These are phyloP conservation scores for Sinapis alba DNA, from an alignment of 441 rosid genomes.

Conservation along the genomic window DNA sequence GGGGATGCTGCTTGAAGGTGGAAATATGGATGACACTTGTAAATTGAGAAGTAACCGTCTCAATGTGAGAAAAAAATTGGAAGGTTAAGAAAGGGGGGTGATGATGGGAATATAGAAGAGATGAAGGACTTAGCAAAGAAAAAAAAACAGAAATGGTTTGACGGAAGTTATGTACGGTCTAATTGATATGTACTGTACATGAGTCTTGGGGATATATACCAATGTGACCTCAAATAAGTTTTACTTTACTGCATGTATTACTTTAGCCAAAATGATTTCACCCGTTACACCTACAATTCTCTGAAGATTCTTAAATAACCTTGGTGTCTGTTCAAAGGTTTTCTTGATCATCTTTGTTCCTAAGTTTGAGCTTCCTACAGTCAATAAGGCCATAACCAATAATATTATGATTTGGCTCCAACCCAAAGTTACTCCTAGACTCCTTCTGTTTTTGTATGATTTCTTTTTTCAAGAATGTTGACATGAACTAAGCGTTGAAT, in stretches of 20 bases:
- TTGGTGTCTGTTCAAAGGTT: not conserved
- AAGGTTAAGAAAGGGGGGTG: too few relatives aligned
- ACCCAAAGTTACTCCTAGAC: constrained; percentile 46
- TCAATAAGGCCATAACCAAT: constrained; percentile 52
- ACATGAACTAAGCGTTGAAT: constrained; percentile 5
- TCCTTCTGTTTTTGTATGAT: constrained; percentile 34
- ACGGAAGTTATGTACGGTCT: too few relatives aligned
- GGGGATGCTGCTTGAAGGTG: too few relatives aligned
- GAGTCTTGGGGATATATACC: not conserved
- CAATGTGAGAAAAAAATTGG: too few relatives aligned
- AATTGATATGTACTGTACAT: too few relatives aligned
- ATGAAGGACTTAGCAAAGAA: too few relatives aligned
- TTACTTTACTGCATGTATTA: not conserved
- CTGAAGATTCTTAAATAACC: not conserved
- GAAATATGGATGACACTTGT: too few relatives aligned
- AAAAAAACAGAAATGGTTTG: too few relatives aligned
- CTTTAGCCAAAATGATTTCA: not conserved
- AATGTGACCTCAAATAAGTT: not conserved
- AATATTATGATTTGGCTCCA: constrained; percentile 55
- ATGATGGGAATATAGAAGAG: too few relatives aligned
- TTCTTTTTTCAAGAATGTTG: constrained; percentile 45
- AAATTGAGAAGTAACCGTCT: too few relatives aligned
- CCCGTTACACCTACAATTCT: not conserved
- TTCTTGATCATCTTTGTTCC: constrained; percentile 1
- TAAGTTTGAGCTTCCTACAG: constrained; percentile 46